Evolutionary conservation across 208 protist species (phyloP).

Genomic region (Leishmania amazonensis): DNA sequence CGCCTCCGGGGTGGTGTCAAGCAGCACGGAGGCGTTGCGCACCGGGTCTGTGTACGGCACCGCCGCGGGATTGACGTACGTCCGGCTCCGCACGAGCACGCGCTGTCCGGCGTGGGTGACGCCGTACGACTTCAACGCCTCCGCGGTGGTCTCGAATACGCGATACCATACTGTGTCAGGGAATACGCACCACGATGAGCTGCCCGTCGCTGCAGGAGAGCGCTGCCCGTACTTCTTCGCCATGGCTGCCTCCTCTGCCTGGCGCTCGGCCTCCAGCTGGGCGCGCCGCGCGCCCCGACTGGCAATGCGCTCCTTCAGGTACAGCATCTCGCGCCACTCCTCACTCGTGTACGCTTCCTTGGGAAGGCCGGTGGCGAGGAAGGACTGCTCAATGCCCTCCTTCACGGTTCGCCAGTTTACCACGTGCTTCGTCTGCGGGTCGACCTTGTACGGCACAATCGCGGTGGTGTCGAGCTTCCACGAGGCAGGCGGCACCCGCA

Average conservation of each 20-base stretch:
- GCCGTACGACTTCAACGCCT: slow-evolving; percentile 59
- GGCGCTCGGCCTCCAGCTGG: slow-evolving; percentile 45
- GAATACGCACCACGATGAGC: slow-evolving; percentile 45
- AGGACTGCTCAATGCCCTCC: slow-evolving; percentile 84
- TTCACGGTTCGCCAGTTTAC: slow-evolving; percentile 91
- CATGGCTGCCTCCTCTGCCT: slow-evolving; percentile 36
- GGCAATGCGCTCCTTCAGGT: slow-evolving; percentile 60
- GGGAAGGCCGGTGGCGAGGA: slow-evolving; percentile 75
- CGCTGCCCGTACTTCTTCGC: slow-evolving; percentile 14
- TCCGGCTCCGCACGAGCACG: slow-evolving; percentile 38
- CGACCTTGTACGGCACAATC: slow-evolving; percentile 85
- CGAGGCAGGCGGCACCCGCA: slow-evolving; percentile 78
- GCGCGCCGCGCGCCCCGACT: slow-evolving; percentile 49
- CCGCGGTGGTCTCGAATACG: slow-evolving; percentile 61
- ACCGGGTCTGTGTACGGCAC: slow-evolving; percentile 63
- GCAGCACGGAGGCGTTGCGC: slow-evolving; percentile 28
- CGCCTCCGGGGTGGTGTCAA: slow-evolving; percentile 69
- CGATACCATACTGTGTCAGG: slow-evolving; percentile 80
- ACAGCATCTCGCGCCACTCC: slow-evolving; percentile 79
- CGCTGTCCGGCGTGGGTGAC: slow-evolving; percentile 49
- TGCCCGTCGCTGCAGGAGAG: not conserved
- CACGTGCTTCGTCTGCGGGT: slow-evolving; percentile 64
- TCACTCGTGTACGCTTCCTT: slow-evolving; percentile 73
- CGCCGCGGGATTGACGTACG: slow-evolving; percentile 45
- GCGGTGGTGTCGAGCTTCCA: slow-evolving; percentile 74